phyloP scores from a whole-genome alignment of 257 asterid species.

The Forsythia viridissima region DNA sequence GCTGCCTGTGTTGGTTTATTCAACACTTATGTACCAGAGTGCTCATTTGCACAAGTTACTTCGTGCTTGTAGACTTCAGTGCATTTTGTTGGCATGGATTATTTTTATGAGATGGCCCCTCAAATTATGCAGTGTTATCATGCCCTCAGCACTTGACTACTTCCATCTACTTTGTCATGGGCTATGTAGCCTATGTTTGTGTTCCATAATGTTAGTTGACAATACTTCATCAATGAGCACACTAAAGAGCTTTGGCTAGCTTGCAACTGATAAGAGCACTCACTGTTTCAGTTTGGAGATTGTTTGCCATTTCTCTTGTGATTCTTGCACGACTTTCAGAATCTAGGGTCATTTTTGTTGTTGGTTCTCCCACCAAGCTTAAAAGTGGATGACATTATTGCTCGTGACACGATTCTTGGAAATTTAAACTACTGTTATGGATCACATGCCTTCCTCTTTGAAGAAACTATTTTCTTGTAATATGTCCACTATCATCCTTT shows the following conservation, averaged over 20 bases:
- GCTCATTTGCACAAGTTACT: background rate
- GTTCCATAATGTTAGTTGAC: background rate
- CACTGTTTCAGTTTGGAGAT: background rate
- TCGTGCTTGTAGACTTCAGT: background rate
- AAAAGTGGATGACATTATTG: background rate
- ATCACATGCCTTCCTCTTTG: background rate
- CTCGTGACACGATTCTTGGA: background rate
- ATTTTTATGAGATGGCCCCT: background rate
- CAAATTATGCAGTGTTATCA: background rate
- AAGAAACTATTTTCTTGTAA: background rate
- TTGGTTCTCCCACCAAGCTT: slow-evolving; percentile 7
- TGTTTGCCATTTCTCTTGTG: slow-evolving; percentile 7
- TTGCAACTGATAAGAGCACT: background rate
- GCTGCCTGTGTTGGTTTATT: background rate
- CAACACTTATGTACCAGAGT: background rate
- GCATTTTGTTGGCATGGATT: background rate
- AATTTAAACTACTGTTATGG: background rate
- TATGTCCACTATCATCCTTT: background rate
- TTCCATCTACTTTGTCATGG: slow-evolving; percentile 11
- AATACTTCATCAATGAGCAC: background rate
- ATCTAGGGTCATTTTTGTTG: background rate
- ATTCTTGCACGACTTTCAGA: background rate
- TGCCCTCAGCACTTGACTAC: background rate
- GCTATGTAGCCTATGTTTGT: background rate
- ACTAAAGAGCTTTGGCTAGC: background rate